Percentiles rank a stretch among this genome's conserved stretches.
phyloP scores from a whole-genome alignment of 2,329 filamentous ascomycete species.

The Bipolaris victoriae region DNA sequence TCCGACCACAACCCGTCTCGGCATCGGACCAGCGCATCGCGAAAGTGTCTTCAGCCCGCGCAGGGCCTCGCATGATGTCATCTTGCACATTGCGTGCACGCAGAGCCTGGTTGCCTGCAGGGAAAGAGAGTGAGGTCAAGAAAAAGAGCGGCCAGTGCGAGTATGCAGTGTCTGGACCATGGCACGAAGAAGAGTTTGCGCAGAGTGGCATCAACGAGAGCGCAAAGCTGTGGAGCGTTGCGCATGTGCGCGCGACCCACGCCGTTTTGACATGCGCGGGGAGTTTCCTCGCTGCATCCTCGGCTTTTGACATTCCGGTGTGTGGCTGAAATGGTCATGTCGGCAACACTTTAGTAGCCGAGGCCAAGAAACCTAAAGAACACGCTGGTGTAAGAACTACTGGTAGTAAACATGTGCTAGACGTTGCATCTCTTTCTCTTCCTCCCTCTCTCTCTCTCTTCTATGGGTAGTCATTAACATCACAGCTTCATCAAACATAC shows the following conservation, averaged over 20 bases:
- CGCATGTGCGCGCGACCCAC: constrained; percentile 23
- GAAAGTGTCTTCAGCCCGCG: constrained; percentile 36
- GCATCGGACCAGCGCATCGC: constrained; percentile 30
- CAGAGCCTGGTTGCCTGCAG: constrained; percentile 2
- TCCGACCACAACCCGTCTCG: constrained; percentile 15
- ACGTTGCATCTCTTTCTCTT: background rate
- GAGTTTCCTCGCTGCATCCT: constrained; percentile 23
- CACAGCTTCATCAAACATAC: constrained; percentile 3
- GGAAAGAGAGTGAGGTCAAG: background rate
- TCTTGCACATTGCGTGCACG: constrained; percentile 19
- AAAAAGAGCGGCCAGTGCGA: background rate
- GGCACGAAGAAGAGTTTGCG: constrained; percentile 3
- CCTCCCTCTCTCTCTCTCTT: background rate
- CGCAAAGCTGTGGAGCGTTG: constrained; percentile 8
- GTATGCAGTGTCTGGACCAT: constrained; percentile 17
- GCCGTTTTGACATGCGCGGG: constrained; percentile 26
- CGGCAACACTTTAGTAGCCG: constrained; percentile 16
- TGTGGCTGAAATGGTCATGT: constrained; percentile 5
- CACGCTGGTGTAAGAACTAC: background rate
- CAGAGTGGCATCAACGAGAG: constrained; percentile 8
- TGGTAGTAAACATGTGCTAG: background rate
- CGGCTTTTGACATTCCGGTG: background rate
- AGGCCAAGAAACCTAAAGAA: background rate
- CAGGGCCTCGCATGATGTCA: constrained; percentile 46
- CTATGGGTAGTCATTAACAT: constrained; percentile 11